phyloP scores from a whole-genome alignment of 805 yeast genomes.

The Helenozyma rhizophorensis region DNA sequence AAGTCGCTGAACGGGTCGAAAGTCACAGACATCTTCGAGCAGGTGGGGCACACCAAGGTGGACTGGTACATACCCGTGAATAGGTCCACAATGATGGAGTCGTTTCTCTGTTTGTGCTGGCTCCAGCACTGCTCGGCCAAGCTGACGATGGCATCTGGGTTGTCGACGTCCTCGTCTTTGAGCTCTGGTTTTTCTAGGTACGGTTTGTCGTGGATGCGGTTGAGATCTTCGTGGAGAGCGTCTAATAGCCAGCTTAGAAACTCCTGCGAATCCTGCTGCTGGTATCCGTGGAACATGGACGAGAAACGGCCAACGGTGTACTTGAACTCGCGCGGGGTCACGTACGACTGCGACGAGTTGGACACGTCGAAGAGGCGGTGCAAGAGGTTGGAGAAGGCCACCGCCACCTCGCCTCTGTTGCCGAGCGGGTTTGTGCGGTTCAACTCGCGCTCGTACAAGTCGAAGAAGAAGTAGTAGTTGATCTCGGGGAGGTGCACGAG shows the following conservation, averaged over 20 bases:
- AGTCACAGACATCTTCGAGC: constrained; percentile 74
- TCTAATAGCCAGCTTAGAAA: constrained; percentile 83
- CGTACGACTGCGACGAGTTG: constrained; percentile 8
- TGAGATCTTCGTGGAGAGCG: constrained; percentile 88
- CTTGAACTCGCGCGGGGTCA: constrained; percentile 75
- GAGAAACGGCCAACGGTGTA: constrained; percentile 74
- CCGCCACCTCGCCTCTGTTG: constrained; percentile 75
- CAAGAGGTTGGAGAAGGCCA: constrained; percentile 66
- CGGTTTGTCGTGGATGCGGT: constrained; percentile 78
- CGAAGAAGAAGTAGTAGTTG: constrained; percentile 65
- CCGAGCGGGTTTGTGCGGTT: constrained; percentile 83
- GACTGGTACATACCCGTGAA: constrained; percentile 91
- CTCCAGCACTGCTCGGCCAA: constrained; percentile 79
- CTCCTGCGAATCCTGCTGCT: constrained; percentile 94
- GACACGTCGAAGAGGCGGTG: constrained; percentile 47
- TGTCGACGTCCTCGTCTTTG: constrained; percentile 54
- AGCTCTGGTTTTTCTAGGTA: constrained; percentile 85
- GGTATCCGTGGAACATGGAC: constrained; percentile 71
- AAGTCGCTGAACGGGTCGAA: constrained; percentile 92
- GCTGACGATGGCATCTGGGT: constrained; percentile 47
- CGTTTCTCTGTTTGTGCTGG: constrained; percentile 73
- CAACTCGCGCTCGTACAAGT: constrained; percentile 58
- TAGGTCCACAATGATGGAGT: constrained; percentile 77
- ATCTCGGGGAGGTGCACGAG: constrained; percentile 82
- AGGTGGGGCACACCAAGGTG: constrained; percentile 82